Evolutionary conservation across 208 protist genomes (phyloP).

Genomic region (Vickermania ingenoplastis): DNA sequence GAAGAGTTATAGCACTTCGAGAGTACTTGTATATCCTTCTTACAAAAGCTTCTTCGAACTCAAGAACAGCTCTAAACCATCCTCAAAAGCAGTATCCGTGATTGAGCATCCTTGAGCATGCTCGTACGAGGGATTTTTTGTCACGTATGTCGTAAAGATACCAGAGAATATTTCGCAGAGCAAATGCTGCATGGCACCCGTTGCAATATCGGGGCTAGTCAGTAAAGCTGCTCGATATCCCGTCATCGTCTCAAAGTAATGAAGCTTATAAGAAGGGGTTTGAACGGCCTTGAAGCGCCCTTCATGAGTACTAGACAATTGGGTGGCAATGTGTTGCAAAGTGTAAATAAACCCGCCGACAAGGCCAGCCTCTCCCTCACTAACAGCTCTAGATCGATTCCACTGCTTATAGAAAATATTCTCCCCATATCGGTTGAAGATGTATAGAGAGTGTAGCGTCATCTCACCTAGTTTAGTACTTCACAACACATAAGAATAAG

Average conservation of each 20-base stretch:
- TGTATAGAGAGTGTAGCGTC: constrained; percentile 77
- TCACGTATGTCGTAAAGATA: constrained; percentile 50
- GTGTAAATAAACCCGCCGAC: constrained; percentile 85
- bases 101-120: constrained; percentile 56
- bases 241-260: constrained; percentile 82
- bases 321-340: constrained; percentile 76
- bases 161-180: constrained; percentile 49
- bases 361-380: constrained; percentile 71
- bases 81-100: constrained; percentile 43
- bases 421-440: constrained; percentile 85
- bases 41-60: constrained; percentile 31
- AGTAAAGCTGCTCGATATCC: constrained; percentile 73
- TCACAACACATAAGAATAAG: no score
- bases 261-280: constrained; percentile 81
- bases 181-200: constrained; percentile 28
- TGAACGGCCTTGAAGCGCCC: constrained; percentile 58
- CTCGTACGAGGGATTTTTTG: constrained; percentile 53
- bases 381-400: constrained; percentile 52
- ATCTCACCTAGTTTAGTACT: constrained; percentile 18
- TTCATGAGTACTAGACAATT: constrained; percentile 39
- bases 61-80: constrained; percentile 49
- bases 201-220: constrained; percentile 50
- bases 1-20: no score
- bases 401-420: constrained; percentile 81
- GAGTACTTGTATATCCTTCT: no score